Evolutionary conservation across 768 basidiomycete species (phyloP), one percentile per base, ranked within the genome.

Genomic region (Dendrothele bispora): DNA sequence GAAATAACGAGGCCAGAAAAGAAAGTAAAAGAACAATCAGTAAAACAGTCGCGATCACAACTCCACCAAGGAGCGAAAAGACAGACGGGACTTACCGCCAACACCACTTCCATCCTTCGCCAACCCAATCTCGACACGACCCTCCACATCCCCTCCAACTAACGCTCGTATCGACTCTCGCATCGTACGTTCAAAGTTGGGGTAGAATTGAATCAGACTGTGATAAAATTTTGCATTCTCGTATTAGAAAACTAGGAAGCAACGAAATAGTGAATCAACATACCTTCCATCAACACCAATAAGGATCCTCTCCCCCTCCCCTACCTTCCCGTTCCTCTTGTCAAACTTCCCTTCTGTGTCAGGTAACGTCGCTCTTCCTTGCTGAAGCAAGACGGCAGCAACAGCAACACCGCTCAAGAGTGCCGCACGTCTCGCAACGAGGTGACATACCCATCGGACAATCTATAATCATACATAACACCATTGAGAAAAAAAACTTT

Each of bases 21-120:
- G 32, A 51, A 37, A 39, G 30, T 15, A 14, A 48, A 32, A 24
- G 17, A 37, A 32, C 26, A 48, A 43, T 12, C 4, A 42, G 20
- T 3, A 2, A 17, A 35, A 44, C 18, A 44, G 4, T 6, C 26
- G 20, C 27, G n/a, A 22, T 7, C 26, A 4, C 26, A 1, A 11
- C 29, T 4, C 17, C 29, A 22, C 6, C 15, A 28, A 36, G 26
- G n/a, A 40, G 17, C 4, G 18, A 30, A 38, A 42, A 38, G 20
- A 34, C 15, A 15, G n/a, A 29, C 40, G n/a, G n/a, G 28, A 65
- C 88, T 70, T 65, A 97, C 95, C 95, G 61, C 97, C 97, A 34
- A 94, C 93, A 29, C 95, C 97, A 59, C 91, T 95, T 11, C 97
- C 97, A 57, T 99, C 97, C 66, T 97, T 98, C 4, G 97, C 97